Evolutionary conservation across 192 early-diverging fungal species (phyloP).

Genomic region (Chytriomyces confervae): DNA sequence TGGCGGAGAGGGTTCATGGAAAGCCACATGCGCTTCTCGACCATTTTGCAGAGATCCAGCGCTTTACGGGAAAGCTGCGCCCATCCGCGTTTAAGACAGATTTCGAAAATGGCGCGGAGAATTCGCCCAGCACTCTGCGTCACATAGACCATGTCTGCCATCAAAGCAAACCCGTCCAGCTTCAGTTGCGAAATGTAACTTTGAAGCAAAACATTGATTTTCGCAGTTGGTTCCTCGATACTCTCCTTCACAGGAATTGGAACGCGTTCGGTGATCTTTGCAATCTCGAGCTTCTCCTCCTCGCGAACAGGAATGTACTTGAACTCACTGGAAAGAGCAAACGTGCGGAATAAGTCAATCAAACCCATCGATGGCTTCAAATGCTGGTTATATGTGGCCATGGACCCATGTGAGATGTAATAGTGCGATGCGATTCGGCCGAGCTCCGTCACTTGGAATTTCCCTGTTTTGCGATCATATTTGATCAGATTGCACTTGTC

Average conservation of each 20-base stretch:
- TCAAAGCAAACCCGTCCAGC: conserved; percentile 92
- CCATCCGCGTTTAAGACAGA: conserved; percentile 93
- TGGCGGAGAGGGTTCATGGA: conserved; percentile 97
- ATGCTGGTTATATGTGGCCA: conserved; percentile 95
- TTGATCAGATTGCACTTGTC: conserved; percentile 93
- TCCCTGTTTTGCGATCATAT: conserved; percentile 92
- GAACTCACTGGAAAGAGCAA: conserved; percentile 91
- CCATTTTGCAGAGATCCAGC: conserved; percentile 96
- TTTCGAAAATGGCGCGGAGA: conserved; percentile 95
- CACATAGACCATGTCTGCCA: conserved; percentile 97
- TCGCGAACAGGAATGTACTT: conserved; percentile 91
- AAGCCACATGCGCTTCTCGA: conserved; percentile 93
- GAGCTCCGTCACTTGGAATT: conserved; percentile 86
- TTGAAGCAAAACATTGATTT: conserved; percentile 93
- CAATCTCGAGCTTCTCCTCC: conserved; percentile 91
- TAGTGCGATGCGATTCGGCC: conserved; percentile 97
- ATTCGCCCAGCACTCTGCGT: conserved; percentile 95
- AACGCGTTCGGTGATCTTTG: conserved; percentile 87
- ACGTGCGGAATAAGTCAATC: conserved; percentile 89
- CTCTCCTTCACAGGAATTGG: conserved; percentile 95
- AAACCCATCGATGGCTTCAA: conserved; percentile 88
- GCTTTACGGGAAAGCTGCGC: conserved; percentile 85
- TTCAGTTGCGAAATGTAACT: conserved; percentile 94
- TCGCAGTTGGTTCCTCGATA: conserved; percentile 88
- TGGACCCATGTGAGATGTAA: conserved; percentile 90